Conservation (phyloP, 768 basidiomycete species). For the Calocybe indica region DNA sequence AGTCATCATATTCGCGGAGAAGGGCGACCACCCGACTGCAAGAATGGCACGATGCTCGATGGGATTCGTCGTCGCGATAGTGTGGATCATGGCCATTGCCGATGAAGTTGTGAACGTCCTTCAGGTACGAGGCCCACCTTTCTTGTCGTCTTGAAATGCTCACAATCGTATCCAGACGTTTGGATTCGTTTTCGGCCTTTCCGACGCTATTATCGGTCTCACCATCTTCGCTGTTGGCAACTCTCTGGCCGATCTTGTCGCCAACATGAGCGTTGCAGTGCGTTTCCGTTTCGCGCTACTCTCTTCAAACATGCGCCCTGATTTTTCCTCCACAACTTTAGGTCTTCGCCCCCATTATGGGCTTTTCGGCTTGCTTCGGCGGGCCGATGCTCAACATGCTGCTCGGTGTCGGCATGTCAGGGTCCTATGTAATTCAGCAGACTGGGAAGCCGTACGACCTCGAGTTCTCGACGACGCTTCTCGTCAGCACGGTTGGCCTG, state of each 20-base stretch:
- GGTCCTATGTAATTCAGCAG: conserved; percentile 74
- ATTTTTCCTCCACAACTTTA: conserved; percentile 14
- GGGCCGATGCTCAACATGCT: conserved; percentile 91
- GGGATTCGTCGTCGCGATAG: conserved; percentile 85
- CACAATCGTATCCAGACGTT: conserved; percentile 56
- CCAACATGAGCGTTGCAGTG: conserved; percentile 93
- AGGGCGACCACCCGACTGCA: conserved; percentile 49
- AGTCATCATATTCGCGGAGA: conserved; percentile 54
- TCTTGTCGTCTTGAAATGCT: not conserved
- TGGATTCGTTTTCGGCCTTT: conserved; percentile 90
- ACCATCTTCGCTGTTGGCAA: conserved; percentile 98
- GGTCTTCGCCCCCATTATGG: conserved; percentile 91
- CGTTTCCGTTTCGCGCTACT: conserved; percentile 15
- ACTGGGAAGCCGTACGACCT: conserved; percentile 61
- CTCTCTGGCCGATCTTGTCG: conserved; percentile 93
- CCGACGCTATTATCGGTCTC: conserved; percentile 94
- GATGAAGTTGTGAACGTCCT: conserved; percentile 93
- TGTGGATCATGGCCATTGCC: conserved; percentile 99
- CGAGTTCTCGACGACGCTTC: conserved; percentile 74
- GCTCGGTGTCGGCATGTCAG: conserved; percentile 88
- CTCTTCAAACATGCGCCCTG: not conserved
- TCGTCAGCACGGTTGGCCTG: conserved; percentile 82
- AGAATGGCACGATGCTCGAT: conserved; percentile 77
- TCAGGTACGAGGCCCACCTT: conserved; percentile 45
- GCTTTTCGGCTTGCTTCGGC: conserved; percentile 92